Evolutionary conservation across 768 basidiomycete species (phyloP), one percentile per base, ranked within the genome.

Genomic region (Serendipita vermifera): DNA sequence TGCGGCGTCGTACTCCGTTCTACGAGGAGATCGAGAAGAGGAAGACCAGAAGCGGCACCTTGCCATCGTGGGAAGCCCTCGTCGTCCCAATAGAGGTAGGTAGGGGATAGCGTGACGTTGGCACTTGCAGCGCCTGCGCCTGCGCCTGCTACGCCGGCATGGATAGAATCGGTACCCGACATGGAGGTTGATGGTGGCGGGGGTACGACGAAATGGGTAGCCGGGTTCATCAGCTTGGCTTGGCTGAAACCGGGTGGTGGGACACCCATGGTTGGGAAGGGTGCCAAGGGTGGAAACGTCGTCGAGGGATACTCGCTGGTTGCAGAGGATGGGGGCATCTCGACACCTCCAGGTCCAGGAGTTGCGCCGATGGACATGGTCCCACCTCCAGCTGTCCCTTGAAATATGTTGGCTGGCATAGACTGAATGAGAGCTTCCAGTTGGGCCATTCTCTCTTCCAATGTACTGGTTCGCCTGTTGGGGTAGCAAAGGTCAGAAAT

Each of bases 41-140:
- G 92, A 0, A 94, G 77, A 24, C 92, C 91, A 3, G 90, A 93
- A 0, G 89, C 89, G 63, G 93, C 90, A 29, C 92, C 91, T 70
- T 90, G 87, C 87, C 87, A 90, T 57, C 87, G 72, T 0, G 87
- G 86, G 64, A 82, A 85, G 2, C 87, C 87, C 65, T 89, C 86
- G 64, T 90, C 87, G 60, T 90, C 87, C 58, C 86, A 81, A 65
- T 90, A 90, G 32, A 90, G 76, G 66, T 90, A 90, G 0, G 85
- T 86, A 1, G 85, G 83, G 0, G 82, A 78, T 38, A 87, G 67
- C 0, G 70, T 68, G 20, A 77, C 68, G 38, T 75, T 75, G 46
- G 81, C 81, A 31, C 69, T 63, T 32, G 31, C 13, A 43, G 56
- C 38, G 13, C 6, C 31, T 46, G 4, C 57, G 58, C 20, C 33